Percentiles rank a stretch among this genome's conserved stretches.
Evolutionary conservation across 768 basidiomycete genomes (phyloP).

Genomic region (Candolleomyces efflorescens): DNA sequence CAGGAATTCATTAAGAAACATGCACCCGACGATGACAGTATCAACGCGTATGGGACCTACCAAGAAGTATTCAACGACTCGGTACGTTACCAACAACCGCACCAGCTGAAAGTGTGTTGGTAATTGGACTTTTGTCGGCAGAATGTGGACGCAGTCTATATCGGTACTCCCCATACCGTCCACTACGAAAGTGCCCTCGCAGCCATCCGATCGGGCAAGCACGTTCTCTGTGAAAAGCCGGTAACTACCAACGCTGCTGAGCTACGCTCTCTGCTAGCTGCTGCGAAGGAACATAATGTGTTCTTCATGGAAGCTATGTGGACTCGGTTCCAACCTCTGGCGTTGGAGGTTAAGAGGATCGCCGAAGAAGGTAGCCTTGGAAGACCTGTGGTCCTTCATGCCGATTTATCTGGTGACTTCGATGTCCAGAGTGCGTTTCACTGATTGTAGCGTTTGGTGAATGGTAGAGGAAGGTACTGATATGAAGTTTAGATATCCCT

Average conservation of each 20-base stretch:
- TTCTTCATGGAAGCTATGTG: constrained; percentile 95
- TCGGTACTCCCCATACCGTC: constrained; percentile 69
- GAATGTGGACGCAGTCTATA: constrained; percentile 73
- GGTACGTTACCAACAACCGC: constrained; percentile 33
- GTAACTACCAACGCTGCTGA: constrained; percentile 77
- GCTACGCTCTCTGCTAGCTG: constrained; percentile 62
- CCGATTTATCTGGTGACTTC: constrained; percentile 74
- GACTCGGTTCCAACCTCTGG: constrained; percentile 78
- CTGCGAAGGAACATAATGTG: constrained; percentile 73
- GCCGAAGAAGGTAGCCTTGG: constrained; percentile 63
- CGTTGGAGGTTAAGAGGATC: constrained; percentile 58
- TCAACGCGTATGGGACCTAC: constrained; percentile 72
- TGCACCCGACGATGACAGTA: constrained; percentile 44
- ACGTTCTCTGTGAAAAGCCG: constrained; percentile 88
- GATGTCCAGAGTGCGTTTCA: constrained; percentile 53
- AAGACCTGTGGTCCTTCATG: constrained; percentile 60
- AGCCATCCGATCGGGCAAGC: constrained; percentile 75
- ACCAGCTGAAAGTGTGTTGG: too few relatives aligned
- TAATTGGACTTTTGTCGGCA: constrained; percentile 13
- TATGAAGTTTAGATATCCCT: constrained; percentile 49
- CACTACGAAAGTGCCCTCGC: constrained; percentile 78
- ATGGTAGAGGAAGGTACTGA: too few relatives aligned
- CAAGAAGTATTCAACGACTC: constrained; percentile 68
- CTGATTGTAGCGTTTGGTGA: not conserved
- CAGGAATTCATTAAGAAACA: constrained; percentile 58